phyloP scores from a whole-genome alignment of 495 filamentous ascomycete genomes.

The Articulospora tetracladia region DNA sequence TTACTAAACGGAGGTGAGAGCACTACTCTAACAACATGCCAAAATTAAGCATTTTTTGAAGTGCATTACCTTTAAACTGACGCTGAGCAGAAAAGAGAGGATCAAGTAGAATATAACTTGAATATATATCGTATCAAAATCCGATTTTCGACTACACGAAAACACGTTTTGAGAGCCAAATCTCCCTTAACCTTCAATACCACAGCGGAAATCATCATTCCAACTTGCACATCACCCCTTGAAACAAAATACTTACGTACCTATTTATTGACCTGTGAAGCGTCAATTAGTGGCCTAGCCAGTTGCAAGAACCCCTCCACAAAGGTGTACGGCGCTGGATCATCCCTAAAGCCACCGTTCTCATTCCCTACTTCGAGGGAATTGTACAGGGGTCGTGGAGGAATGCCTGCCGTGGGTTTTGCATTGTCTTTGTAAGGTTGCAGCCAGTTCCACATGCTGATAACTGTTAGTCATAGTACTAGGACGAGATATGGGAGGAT shows the following conservation, averaged over 20 bases:
- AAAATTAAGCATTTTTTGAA: no score
- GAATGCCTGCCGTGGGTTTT: background rate
- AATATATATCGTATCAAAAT: no score
- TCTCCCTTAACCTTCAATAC: no score
- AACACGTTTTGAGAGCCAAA: no score
- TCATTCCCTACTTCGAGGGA: constrained; percentile 26
- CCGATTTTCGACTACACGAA: no score
- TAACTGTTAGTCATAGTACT: background rate
- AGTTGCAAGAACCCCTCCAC: constrained; percentile 45
- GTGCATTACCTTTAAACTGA: no score
- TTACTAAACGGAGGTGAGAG: no score
- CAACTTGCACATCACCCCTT: background rate
- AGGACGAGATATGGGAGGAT: background rate
- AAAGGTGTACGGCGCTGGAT: constrained; percentile 36
- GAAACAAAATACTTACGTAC: background rate
- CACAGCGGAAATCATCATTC: background rate
- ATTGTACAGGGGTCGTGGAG: constrained; percentile 14
- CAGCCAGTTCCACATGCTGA: constrained; percentile 40
- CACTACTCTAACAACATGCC: no score
- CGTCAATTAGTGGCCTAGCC: background rate
- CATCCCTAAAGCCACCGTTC: constrained; percentile 27
- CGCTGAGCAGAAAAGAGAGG: no score
- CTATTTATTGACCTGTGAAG: background rate
- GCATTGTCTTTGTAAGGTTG: constrained; percentile 34
- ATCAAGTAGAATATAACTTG: no score